These are phyloP conservation scores for Magnaporthales sp. DNA, from an alignment of 2,329 filamentous ascomycete genomes.

Conservation along the genomic window DNA sequence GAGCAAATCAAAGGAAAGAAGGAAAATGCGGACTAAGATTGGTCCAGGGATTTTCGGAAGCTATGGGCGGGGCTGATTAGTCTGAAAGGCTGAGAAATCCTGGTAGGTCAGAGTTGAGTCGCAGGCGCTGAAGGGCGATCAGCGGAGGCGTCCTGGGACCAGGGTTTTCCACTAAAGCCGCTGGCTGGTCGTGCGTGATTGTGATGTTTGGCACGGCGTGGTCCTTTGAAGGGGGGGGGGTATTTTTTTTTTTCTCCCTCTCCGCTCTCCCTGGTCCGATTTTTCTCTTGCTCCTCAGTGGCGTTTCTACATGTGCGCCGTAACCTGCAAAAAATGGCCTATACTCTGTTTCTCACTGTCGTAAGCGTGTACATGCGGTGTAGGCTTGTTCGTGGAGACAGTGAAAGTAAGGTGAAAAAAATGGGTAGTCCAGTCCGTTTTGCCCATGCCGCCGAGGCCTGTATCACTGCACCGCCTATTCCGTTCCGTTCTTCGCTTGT, in stretches of 20 bases:
- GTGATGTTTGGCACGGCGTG: not conserved
- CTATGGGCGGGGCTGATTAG: conserved; percentile 1
- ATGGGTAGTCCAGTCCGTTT: too few species aligned
- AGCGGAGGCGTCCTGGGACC: not conserved
- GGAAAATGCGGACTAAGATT: not conserved
- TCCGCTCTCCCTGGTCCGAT: too few species aligned
- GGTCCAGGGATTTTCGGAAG: not conserved
- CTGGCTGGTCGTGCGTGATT: not conserved
- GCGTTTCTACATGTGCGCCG: not conserved
- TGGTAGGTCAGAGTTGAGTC: not conserved
- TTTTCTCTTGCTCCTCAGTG: too few species aligned
- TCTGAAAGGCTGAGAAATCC: conserved; percentile 2
- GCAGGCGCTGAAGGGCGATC: not conserved
- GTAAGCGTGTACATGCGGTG: not conserved
- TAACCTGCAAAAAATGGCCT: not conserved
- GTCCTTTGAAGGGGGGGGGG: not conserved
- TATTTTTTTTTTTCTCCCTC: not conserved
- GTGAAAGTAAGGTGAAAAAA: not conserved
- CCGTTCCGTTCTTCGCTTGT: not conserved
- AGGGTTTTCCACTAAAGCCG: not conserved
- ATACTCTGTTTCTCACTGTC: not conserved
- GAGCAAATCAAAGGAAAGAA: not conserved
- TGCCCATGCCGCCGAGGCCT: not conserved
- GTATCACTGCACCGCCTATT: not conserved
- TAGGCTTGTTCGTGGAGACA: not conserved